Conservation (phyloP, 2,329 filamentous ascomycete genomes). For the Neurospora sp. region DNA sequence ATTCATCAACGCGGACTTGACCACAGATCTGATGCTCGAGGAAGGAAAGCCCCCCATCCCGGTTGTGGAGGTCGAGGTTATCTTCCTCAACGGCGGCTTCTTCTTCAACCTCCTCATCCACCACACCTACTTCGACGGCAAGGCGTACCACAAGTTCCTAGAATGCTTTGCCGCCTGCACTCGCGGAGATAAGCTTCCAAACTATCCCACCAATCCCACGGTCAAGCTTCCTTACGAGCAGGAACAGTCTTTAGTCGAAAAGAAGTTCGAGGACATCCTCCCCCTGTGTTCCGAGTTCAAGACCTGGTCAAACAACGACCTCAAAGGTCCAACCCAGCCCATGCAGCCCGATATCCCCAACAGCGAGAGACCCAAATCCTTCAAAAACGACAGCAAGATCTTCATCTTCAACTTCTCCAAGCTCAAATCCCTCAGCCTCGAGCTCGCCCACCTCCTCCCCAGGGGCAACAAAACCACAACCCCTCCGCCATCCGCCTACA, state of each 20-base stretch:
- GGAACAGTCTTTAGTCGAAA: slow-evolving; percentile 7
- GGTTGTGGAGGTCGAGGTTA: slow-evolving; percentile 28
- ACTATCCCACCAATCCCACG: neutral
- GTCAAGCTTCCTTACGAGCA: slow-evolving; percentile 11
- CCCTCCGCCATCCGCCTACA: slow-evolving; percentile 26
- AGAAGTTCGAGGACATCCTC: slow-evolving; percentile 16
- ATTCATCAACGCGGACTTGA: slow-evolving; percentile 20
- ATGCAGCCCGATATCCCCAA: slow-evolving; percentile 19
- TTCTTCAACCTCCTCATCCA: slow-evolving; percentile 31
- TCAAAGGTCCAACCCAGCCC: slow-evolving; percentile 28
- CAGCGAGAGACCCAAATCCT: slow-evolving; percentile 12
- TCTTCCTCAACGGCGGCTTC: slow-evolving; percentile 29
- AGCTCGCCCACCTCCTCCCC: neutral
- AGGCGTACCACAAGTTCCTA: slow-evolving; percentile 29
- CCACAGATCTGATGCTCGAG: slow-evolving; percentile 5
- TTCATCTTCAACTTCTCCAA: slow-evolving; percentile 29
- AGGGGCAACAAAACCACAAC: neutral
- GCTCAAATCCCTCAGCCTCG: slow-evolving; percentile 16
- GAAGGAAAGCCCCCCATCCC: slow-evolving; percentile 21
- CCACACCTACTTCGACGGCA: slow-evolving; percentile 33
- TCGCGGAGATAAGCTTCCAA: neutral
- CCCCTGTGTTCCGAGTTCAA: slow-evolving; percentile 30
- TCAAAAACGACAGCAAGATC: slow-evolving; percentile 30
- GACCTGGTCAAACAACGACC: slow-evolving; percentile 18
- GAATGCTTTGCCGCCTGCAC: slow-evolving; percentile 29